These are phyloP conservation scores for Fragaria ananassa DNA, from an alignment of 306 rosid genomes.

Conservation along the genomic window DNA sequence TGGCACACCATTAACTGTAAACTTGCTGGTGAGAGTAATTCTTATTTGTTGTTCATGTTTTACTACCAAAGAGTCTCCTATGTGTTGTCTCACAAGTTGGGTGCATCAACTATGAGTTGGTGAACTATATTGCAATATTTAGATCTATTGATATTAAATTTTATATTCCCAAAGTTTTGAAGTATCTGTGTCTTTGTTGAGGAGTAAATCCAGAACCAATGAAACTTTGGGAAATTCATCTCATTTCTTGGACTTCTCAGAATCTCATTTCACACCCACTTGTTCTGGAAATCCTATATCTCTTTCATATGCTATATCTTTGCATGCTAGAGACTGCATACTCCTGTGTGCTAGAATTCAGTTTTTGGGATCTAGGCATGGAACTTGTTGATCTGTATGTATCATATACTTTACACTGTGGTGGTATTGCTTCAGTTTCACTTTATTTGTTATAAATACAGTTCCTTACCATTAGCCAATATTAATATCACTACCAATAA, in stretches of 20 bases:
- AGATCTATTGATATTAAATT: not conserved
- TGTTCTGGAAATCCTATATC: not conserved
- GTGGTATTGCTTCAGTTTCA: conserved; percentile 3
- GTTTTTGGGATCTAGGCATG: not conserved
- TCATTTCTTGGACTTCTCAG: not conserved
- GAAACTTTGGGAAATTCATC: not conserved
- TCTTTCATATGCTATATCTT: not conserved
- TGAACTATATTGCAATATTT: not conserved
- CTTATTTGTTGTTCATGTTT: conserved; percentile 21
- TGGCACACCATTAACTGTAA: conserved; percentile 50
- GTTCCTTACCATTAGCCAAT: not conserved
- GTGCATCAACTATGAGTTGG: not conserved
- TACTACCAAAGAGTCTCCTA: not conserved
- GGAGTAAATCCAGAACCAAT: not conserved
- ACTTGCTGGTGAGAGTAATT: conserved; percentile 60
- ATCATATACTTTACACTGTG: not conserved
- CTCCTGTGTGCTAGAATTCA: not conserved
- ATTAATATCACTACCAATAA: not conserved
- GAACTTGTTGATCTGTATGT: no score
- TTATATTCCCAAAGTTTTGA: not conserved
- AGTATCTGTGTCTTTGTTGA: not conserved
- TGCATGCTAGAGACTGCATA: not conserved
- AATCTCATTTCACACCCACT: not conserved
- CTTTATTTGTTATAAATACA: not conserved
- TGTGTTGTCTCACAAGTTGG: conserved; percentile 3